Percentiles rank a stretch among this genome's conserved stretches.
phyloP scores from a whole-genome alignment of 768 basidiomycete genomes.

The Suillus sp. region DNA sequence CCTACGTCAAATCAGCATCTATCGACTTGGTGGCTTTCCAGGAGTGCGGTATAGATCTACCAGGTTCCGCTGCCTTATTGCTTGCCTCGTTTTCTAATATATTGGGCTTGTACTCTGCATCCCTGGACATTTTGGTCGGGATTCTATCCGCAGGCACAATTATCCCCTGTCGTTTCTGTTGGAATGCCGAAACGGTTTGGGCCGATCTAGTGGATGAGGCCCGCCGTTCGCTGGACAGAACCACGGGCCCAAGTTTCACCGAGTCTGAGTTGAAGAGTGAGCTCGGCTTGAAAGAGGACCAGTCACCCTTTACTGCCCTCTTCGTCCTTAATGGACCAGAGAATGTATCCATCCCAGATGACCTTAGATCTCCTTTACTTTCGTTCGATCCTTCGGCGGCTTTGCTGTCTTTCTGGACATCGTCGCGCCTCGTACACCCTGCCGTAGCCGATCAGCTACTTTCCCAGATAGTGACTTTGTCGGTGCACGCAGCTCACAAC shows the following conservation, averaged over 20 bases:
- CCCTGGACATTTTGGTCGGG: constrained; percentile 25
- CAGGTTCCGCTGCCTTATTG: constrained; percentile 16
- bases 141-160: constrained; percentile 8
- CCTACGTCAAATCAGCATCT: background rate
- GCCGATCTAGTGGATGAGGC: constrained; percentile 16
- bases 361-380: constrained; percentile 14
- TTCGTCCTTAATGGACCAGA: constrained; percentile 17
- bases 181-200: constrained; percentile 25
- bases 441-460: constrained; percentile 20
- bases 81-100: constrained; percentile 25
- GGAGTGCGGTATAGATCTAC: constrained; percentile 9
- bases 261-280: background rate
- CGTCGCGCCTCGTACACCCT: constrained; percentile 18
- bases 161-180: constrained; percentile 19
- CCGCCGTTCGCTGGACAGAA: constrained; percentile 12
- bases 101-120: constrained; percentile 27
- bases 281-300: constrained; percentile 7
- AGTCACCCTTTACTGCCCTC: constrained; percentile 19
- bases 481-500: constrained; percentile 10
- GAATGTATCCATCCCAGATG: background rate
- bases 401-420: constrained; percentile 19
- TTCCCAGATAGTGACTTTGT: constrained; percentile 21
- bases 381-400: constrained; percentile 12
- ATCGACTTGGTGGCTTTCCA: constrained; percentile 1
- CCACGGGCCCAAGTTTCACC: background rate